These are phyloP conservation scores for Tylopilus plumbeoviolaceoides DNA, from an alignment of 768 basidiomycete genomes.

Conservation along the genomic window DNA sequence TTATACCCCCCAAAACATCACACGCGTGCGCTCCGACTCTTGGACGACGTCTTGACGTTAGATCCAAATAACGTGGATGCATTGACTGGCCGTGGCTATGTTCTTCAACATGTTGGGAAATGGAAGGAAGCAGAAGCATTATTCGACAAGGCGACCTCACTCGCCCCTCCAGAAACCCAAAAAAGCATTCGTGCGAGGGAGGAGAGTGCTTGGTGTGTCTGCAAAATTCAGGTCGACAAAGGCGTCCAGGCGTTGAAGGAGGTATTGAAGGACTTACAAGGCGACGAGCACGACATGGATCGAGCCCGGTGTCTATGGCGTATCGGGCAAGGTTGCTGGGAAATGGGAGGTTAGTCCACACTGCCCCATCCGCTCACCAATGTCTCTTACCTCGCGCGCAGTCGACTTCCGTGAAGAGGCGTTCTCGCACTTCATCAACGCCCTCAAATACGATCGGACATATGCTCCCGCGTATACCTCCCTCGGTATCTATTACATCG, in stretches of 20 bases:
- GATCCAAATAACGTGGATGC: constrained; percentile 61
- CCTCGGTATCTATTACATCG: constrained; percentile 84
- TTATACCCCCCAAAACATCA: constrained; percentile 91
- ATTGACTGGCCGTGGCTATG: constrained; percentile 71
- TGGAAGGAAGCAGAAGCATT: constrained; percentile 65
- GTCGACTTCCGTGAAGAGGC: constrained; percentile 56
- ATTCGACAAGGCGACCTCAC: constrained; percentile 55
- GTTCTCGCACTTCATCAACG: constrained; percentile 72
- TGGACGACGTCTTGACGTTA: constrained; percentile 64
- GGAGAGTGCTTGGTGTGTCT: constrained; percentile 80
- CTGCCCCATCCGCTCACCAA: background rate
- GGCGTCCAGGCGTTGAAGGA: constrained; percentile 46
- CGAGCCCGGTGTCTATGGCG: constrained; percentile 82
- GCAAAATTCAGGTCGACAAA: constrained; percentile 46
- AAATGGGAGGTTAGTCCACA: constrained; percentile 54
- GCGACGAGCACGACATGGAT: constrained; percentile 50
- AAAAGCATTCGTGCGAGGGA: constrained; percentile 65
- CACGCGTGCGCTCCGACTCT: constrained; percentile 63
- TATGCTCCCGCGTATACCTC: constrained; percentile 94
- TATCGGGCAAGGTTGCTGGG: constrained; percentile 74
- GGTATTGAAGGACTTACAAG: constrained; percentile 41
- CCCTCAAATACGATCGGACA: constrained; percentile 68
- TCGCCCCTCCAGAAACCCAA: constrained; percentile 43
- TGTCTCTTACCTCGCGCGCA: constrained; percentile 23
- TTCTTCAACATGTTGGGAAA: constrained; percentile 56